Percentiles rank a stretch among this genome's conserved stretches.
Evolutionary conservation across 2,329 filamentous ascomycete species (phyloP).

Genomic region (Hysterium pulicare): DNA sequence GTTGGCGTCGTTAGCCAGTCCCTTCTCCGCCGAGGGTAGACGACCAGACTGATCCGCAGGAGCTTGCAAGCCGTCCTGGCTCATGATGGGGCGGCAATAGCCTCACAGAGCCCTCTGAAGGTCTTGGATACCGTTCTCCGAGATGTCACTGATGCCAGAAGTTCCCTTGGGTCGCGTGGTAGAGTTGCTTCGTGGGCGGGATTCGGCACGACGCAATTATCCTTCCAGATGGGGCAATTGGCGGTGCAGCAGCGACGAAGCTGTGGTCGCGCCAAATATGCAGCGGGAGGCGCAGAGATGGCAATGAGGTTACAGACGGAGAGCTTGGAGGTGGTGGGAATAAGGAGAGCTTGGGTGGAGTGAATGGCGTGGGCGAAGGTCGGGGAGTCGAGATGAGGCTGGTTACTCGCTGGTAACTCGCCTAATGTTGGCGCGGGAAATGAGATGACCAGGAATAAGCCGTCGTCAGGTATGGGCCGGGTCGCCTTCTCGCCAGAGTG

Average conservation of each 20-base stretch:
- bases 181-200: conserved; percentile 14
- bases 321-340: conserved; percentile 8
- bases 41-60: conserved; percentile 22
- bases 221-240: conserved; percentile 20
- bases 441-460: conserved; percentile 20
- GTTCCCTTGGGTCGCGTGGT: conserved; percentile 30
- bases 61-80: conserved; percentile 27
- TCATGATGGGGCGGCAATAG: conserved; percentile 32
- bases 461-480: conserved; percentile 23
- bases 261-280: conserved; percentile 24
- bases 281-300: conserved; percentile 19
- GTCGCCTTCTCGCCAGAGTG: conserved; percentile 14
- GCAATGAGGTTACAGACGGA: conserved; percentile 6
- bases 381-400: conserved; percentile 29
- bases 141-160: conserved; percentile 13
- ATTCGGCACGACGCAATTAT: conserved; percentile 11
- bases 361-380: conserved; percentile 21
- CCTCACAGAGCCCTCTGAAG: conserved; percentile 10
- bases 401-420: conserved; percentile 17
- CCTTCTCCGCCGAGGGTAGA: conserved; percentile 26
- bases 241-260: conserved; percentile 6
- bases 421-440: conserved; percentile 29
- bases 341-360: conserved; percentile 17
- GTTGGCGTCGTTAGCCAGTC: conserved; percentile 14
- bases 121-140: conserved; percentile 12